Percentiles rank a stretch among this genome's conserved stretches.
Evolutionary conservation across 2,329 filamentous ascomycete genomes (phyloP).

Genomic region (Diplodia seriata): DNA sequence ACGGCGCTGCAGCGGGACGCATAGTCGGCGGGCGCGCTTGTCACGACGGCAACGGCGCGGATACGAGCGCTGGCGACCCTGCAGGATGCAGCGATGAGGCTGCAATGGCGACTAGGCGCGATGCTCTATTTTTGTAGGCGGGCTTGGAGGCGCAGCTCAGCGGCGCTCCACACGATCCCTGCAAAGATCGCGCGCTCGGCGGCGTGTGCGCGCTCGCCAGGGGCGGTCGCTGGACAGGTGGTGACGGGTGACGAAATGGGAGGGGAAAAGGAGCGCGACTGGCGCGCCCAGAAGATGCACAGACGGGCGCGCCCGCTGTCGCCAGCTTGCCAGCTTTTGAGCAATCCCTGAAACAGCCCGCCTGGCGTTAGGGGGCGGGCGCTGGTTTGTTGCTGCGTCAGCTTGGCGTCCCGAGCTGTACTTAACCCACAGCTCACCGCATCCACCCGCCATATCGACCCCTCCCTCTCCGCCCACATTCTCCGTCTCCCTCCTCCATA

Average conservation of each 20-base stretch:
- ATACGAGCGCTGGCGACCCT: slow-evolving; percentile 26
- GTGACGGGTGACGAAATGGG: slow-evolving; percentile 30
- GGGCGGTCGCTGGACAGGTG: slow-evolving; percentile 22
- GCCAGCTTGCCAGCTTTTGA: slow-evolving; percentile 16
- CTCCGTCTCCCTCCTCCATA: slow-evolving; percentile 17
- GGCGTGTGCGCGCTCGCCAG: slow-evolving; percentile 17
- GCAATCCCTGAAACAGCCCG: slow-evolving; percentile 29
- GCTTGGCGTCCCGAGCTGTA: slow-evolving; percentile 29
- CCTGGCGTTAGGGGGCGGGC: slow-evolving; percentile 22
- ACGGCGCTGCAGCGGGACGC: not conserved
- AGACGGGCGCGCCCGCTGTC: slow-evolving; percentile 27
- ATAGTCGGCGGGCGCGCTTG: not conserved
- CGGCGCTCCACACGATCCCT: slow-evolving; percentile 30
- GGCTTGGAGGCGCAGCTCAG: slow-evolving; percentile 27
- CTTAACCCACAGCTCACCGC: slow-evolving; percentile 29
- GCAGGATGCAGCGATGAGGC: slow-evolving; percentile 28
- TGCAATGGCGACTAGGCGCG: slow-evolving; percentile 22
- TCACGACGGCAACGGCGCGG: slow-evolving; percentile 16
- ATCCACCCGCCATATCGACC: slow-evolving; percentile 25
- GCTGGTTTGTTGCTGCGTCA: slow-evolving; percentile 24
- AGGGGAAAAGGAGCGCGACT: slow-evolving; percentile 30
- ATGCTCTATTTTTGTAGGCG: slow-evolving; percentile 26
- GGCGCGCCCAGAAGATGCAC: slow-evolving; percentile 26
- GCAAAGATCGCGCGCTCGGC: slow-evolving; percentile 30
- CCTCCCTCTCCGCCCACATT: slow-evolving; percentile 26